These are phyloP conservation scores for Inga oerstediana DNA, from an alignment of 306 rosid species.

Conservation along the genomic window DNA sequence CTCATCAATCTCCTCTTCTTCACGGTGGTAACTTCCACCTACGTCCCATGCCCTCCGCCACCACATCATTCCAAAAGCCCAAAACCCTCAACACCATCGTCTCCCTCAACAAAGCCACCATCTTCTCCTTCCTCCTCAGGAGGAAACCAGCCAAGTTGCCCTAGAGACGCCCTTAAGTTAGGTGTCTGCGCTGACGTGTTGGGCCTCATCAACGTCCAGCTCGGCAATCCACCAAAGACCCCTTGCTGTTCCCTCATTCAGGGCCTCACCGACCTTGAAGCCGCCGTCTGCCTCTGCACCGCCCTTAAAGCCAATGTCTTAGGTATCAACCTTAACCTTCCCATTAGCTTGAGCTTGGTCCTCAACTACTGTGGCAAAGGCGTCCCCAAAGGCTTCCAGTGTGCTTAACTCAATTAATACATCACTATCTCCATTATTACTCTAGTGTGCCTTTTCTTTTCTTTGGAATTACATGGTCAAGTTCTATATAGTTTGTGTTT, in stretches of 20 bases:
- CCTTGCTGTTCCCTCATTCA: constrained; percentile 69
- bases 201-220: constrained; percentile 57
- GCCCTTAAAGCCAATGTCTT: constrained; percentile 67
- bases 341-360: constrained; percentile 62
- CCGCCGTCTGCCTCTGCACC: constrained; percentile 90
- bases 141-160: constrained; percentile 39
- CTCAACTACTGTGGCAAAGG: constrained; percentile 71
- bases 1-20: constrained; percentile 66
- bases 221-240: constrained; percentile 66
- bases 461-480: background rate
- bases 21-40: constrained; percentile 56
- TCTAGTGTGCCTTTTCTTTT: too few species aligned
- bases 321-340: constrained; percentile 67
- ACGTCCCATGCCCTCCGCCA: constrained; percentile 65
- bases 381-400: constrained; percentile 56
- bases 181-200: constrained; percentile 77
- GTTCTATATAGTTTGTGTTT: background rate
- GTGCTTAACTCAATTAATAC: constrained; percentile 40
- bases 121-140: constrained; percentile 6
- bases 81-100: constrained; percentile 23
- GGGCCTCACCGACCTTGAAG: constrained; percentile 76
- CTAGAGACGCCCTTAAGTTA: constrained; percentile 63
- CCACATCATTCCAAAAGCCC: constrained; percentile 39
- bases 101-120: constrained; percentile 37
- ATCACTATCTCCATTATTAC: background rate